phyloP scores from a whole-genome alignment of 768 basidiomycete genomes.

The Trametes cinnabarina region DNA sequence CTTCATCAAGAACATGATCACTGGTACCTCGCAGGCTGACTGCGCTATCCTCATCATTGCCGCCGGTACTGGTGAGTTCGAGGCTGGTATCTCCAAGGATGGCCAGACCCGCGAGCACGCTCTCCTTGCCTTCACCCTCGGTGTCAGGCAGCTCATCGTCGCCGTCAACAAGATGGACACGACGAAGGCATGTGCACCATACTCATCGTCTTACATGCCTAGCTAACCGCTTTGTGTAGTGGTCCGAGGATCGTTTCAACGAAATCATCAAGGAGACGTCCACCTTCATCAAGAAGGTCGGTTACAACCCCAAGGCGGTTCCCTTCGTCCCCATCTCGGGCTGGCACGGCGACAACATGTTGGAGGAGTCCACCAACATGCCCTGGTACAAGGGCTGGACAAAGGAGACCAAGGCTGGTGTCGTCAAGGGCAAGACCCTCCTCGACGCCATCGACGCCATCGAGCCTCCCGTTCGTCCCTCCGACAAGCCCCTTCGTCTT shows the following conservation, averaged over 20 bases:
- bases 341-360: constrained; percentile 99
- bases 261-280: constrained; percentile 99
- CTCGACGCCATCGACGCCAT: constrained; percentile 99
- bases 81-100: constrained; percentile 99
- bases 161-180: constrained; percentile 99
- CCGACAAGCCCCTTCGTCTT: constrained; percentile 99
- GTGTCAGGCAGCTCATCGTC: constrained; percentile 99
- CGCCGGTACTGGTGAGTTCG: constrained; percentile 99
- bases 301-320: constrained; percentile 98
- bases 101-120: constrained; percentile 99
- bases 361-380: constrained; percentile 99
- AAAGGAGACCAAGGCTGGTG: constrained; percentile 92
- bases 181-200: constrained; percentile 76
- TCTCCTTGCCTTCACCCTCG: constrained; percentile 98
- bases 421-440: constrained; percentile 96
- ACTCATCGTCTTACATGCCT: background rate
- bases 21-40: constrained; percentile 99
- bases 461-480: constrained; percentile 93
- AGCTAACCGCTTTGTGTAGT: constrained; percentile 47
- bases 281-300: constrained; percentile 99
- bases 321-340: constrained; percentile 99
- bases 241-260: constrained; percentile 99
- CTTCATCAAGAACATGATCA: constrained; percentile 99
- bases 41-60: constrained; percentile 99
- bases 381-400: constrained; percentile 99